Conservation (phyloP, 1,284 basidiomycete genomes). For the Schizophyllum commune region DNA sequence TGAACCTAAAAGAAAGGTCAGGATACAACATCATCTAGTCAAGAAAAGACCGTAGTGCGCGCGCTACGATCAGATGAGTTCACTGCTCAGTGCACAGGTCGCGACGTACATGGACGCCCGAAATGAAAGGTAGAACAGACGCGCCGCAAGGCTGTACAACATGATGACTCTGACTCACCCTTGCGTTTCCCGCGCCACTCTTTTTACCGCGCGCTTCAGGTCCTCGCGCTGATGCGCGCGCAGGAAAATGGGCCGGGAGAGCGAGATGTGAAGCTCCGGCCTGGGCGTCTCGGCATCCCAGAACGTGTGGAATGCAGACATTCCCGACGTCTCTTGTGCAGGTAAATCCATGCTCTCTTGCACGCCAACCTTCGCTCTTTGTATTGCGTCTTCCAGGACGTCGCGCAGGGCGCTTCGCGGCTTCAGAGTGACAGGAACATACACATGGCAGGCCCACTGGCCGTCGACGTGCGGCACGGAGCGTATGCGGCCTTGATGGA, state of each 20-base stretch:
- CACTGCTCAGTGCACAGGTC: too few species aligned
- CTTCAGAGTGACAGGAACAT: slow-evolving; percentile 46
- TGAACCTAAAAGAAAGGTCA: slow-evolving; percentile 41
- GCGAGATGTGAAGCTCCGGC: slow-evolving; percentile 59
- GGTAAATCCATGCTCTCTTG: slow-evolving; percentile 2
- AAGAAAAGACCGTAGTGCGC: neutral
- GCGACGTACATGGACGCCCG: too few species aligned
- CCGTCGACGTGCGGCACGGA: slow-evolving; percentile 70
- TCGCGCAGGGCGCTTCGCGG: slow-evolving; percentile 12
- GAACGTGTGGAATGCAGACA: neutral
- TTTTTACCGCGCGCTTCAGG: slow-evolving; percentile 50
- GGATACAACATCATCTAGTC: too few species aligned
- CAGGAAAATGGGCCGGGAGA: slow-evolving; percentile 70
- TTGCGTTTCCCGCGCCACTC: slow-evolving; percentile 32
- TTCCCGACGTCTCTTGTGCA: slow-evolving; percentile 3
- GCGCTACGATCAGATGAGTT: too few species aligned
- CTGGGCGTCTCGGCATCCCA: neutral
- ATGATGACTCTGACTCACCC: slow-evolving; percentile 35
- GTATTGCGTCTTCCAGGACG: slow-evolving; percentile 34
- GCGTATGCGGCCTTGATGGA: slow-evolving; percentile 76
- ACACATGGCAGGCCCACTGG: slow-evolving; percentile 72
- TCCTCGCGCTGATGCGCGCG: slow-evolving; percentile 70
- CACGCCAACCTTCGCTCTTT: slow-evolving; percentile 30
- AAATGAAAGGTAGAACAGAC: too few species aligned
- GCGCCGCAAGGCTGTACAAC: neutral